Base-by-base conservation (phyloP, 495 filamentous ascomycete species). In the Hypoxylon subgilvum region DNA sequence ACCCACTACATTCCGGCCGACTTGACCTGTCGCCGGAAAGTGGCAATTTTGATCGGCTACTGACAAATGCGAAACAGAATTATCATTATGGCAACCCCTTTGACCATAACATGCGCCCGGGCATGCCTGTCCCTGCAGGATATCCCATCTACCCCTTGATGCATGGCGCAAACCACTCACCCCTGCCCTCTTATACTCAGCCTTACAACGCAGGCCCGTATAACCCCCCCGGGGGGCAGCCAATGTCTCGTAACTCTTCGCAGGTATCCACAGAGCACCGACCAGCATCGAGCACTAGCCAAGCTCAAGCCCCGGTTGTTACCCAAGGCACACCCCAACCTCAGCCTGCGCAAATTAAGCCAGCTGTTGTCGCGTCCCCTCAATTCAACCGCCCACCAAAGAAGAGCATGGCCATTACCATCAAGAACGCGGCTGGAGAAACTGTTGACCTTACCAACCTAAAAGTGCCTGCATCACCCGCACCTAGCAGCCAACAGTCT, bases 221-320 rank as follows among this genome's bases (percentile, higher is more conserved):
- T 61, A 76, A 75, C 54, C 69, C 77, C 63, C 76, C 77, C 38
- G 79, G 83, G 69, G 74, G 84, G 12, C 81, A 84, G 16, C 76
- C 86, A 7, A 89, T 96, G 84, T 93, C 91, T 6, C 88, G 92
- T 64, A 88, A 84, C 41, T 83, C 89, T 2, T 96, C 92, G 5
- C 88, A 94, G 68, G 76, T 92, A 30, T 92, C 87, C 17, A 69
- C 74, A 19, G 79, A 79, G 51, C 87, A 94, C 61, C 85, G 91
- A 47, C 91, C 92, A 7, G 77, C 82, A 12, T 93, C 92, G 17
- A 92, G 89, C 72, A 81, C 92, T 39, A 83, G 88, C 31, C 89
- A 89, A 62, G 63, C 28, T 42, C 76, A 77, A 55, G 74, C 73
- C 7, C 78, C 80, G 17, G 71, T 72, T 18, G 69, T 78, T 53